Evolutionary conservation across 176 grass and related monocot species (phyloP).

Genomic region (Guadua angustifolia): DNA sequence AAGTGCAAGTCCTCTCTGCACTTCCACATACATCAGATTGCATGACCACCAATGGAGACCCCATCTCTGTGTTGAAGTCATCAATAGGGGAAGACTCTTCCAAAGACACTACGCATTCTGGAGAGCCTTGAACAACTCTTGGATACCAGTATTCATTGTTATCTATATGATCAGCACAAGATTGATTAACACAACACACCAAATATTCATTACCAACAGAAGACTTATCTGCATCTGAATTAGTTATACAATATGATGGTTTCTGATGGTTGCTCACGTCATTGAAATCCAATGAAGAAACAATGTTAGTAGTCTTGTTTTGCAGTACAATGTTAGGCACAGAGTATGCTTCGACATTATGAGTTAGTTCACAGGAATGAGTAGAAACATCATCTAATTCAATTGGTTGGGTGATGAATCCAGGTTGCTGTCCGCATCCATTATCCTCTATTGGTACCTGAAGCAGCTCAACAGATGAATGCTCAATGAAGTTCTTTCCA

Average conservation of each 20-base stretch:
- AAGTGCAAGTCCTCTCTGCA: conserved; percentile 27
- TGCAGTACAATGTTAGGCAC: conserved; percentile 33
- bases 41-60: not conserved
- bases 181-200: conserved; percentile 30
- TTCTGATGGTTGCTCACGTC: conserved; percentile 30
- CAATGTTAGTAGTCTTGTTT: conserved; percentile 32
- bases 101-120: conserved; percentile 4
- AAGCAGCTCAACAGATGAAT: conserved; percentile 34
- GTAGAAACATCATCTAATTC: conserved; percentile 40
- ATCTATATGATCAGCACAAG: conserved; percentile 36
- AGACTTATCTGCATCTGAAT: conserved; percentile 40
- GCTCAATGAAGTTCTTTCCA: conserved; percentile 14
- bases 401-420: conserved; percentile 26
- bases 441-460: conserved; percentile 16
- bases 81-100: conserved; percentile 37
- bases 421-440: conserved; percentile 12
- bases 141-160: conserved; percentile 30
- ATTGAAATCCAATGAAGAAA: conserved; percentile 38
- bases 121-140: conserved; percentile 26
- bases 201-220: conserved; percentile 39
- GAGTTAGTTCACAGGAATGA: conserved; percentile 21
- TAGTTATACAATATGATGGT: conserved; percentile 10
- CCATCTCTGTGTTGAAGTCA: conserved; percentile 16
- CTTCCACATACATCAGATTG: conserved; percentile 48
- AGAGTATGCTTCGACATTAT: conserved; percentile 26